Percentiles rank a stretch among this genome's conserved stretches.
phyloP scores from a whole-genome alignment of 768 basidiomycete genomes.

The Chiua virens region DNA sequence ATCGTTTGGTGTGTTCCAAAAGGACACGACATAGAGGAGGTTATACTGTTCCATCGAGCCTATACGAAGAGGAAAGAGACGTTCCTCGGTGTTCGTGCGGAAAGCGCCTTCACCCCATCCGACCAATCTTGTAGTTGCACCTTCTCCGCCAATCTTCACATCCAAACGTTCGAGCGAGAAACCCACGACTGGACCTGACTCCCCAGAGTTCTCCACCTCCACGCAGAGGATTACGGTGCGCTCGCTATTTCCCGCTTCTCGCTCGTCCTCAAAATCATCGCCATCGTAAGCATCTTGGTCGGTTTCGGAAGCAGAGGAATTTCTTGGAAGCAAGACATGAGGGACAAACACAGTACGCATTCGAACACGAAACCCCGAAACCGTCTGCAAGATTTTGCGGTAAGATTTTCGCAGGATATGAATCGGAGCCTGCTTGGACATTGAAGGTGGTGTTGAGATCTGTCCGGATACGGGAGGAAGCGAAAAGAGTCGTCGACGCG shows the following conservation, averaged over 20 bases:
- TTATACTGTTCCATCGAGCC: constrained; percentile 80
- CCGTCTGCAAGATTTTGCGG: constrained; percentile 73
- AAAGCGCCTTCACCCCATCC: constrained; percentile 46
- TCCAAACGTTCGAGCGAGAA: constrained; percentile 78
- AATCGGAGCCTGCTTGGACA: constrained; percentile 46
- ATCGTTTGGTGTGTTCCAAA: constrained; percentile 65
- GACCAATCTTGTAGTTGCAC: constrained; percentile 50
- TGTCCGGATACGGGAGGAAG: constrained; percentile 51
- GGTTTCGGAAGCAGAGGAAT: constrained; percentile 14
- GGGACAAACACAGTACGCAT: constrained; percentile 96
- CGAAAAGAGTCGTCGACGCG: constrained; percentile 67
- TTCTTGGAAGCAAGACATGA: constrained; percentile 66
- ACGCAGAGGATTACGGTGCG: constrained; percentile 87
- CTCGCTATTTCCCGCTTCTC: constrained; percentile 74
- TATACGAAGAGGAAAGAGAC: constrained; percentile 71
- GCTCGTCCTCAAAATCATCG: constrained; percentile 42
- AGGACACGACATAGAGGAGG: constrained; percentile 85
- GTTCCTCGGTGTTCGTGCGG: constrained; percentile 35
- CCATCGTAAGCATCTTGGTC: constrained; percentile 32
- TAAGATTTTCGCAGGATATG: constrained; percentile 85
- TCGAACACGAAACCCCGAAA: constrained; percentile 83
- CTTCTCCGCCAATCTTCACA: constrained; percentile 72
- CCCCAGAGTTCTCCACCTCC: constrained; percentile 83
- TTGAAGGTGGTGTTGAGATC: constrained; percentile 45
- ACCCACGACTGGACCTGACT: constrained; percentile 55